Base-by-base conservation (phyloP, 2,329 filamentous ascomycete species). In the Fusarium albidum region DNA sequence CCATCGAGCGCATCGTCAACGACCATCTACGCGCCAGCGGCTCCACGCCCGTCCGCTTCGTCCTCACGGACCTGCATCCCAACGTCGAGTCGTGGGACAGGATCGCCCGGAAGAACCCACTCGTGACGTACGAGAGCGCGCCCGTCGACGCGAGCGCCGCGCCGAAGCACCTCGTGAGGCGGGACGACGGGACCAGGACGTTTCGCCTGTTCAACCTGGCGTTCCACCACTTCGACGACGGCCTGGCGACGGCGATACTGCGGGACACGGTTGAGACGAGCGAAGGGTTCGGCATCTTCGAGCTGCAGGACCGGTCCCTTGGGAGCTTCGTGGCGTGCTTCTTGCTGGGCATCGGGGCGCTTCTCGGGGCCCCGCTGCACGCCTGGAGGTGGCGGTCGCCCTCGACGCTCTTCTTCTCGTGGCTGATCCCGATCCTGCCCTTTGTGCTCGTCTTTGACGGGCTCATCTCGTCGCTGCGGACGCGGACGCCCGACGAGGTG, bases 221-320 rank as follows among this genome's bases (percentile, higher is more conserved):
- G 1, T 93, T 93, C 66, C 90, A 92, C 71, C 89, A 92, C 73
- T 92, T 92, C 62, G 81, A 86, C 56, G 86, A 92, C 65, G 73
- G 74, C 5, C 71, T 86, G 14, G 89, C 87, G 1, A 73, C 69
- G 21, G 77, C 78, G 9, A 87, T 91, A 26, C 69, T 93, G 27
- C 77, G 77, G 45, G 85, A 89, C 68, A 88, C 87, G 0, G 71
- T 91, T 31, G 77, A 83, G 62, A 89, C 83, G 0, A 82, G 83
- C 45, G 81, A 89, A 56, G 88, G 83, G 0, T 87, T 91, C 63
- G 87, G 81, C 9, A 89, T 92, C 54, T 86, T 92, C 57, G 89
- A 92, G 72, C 79, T 92, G n/a, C 88, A 91, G 70, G 85, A 88
- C 61, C 83, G 89, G 27, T 78, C 77, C 13, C 59, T 86, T 2